Conservation (phyloP, 2,329 filamentous ascomycete genomes). For the Fusarium sp. region DNA sequence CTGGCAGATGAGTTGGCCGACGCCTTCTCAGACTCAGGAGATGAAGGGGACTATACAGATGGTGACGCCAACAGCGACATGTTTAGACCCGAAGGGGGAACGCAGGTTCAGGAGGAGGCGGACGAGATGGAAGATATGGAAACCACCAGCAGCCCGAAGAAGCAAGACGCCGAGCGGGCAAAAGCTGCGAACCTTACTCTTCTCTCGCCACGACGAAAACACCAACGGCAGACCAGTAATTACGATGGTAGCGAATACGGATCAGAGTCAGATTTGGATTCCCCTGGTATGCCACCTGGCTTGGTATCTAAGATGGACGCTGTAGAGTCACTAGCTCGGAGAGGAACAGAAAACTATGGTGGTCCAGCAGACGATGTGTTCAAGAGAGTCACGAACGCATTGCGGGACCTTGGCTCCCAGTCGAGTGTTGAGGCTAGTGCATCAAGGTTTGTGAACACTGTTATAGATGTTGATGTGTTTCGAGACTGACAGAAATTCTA, state of each 20-base stretch:
- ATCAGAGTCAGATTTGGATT: constrained; percentile 77
- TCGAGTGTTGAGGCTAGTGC: constrained; percentile 78
- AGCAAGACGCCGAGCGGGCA: constrained; percentile 40
- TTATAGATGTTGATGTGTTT: not conserved
- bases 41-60: constrained; percentile 66
- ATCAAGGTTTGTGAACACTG: constrained; percentile 67
- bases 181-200: constrained; percentile 60
- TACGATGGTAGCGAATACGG: constrained; percentile 83
- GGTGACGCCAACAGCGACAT: constrained; percentile 54
- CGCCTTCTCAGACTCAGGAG: constrained; percentile 75
- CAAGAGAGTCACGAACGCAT: constrained; percentile 74
- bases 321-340: constrained; percentile 76
- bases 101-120: constrained; percentile 20
- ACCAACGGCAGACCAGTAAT: constrained; percentile 67
- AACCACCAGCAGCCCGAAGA: constrained; percentile 26
- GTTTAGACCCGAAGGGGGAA: constrained; percentile 19
- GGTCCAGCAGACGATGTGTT: constrained; percentile 76
- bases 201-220: constrained; percentile 60
- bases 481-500: constrained; percentile 53
- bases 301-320: constrained; percentile 78
- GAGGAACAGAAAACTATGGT: constrained; percentile 75
- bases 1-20: constrained; percentile 85
- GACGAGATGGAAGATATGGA: constrained; percentile 27
- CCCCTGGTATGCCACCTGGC: constrained; percentile 74
- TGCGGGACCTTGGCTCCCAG: constrained; percentile 80